A percentile compares a stretch with the other conserved stretches of the same genome.
phyloP scores from a whole-genome alignment of 352 stramenopile genomes.

The Thraustochytrium sp. region DNA sequence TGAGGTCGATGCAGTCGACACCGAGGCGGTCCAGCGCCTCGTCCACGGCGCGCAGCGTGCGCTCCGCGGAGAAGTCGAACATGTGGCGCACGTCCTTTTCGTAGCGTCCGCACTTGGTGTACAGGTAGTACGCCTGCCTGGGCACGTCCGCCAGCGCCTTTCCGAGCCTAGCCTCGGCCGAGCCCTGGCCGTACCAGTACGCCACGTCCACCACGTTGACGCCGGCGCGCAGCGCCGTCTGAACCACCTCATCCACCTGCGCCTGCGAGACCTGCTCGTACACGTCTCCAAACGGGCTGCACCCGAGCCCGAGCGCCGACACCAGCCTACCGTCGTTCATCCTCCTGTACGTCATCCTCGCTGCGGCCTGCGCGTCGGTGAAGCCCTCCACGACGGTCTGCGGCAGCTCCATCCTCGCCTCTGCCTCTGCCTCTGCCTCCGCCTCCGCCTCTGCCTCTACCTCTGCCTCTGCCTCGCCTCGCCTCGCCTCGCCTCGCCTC shows the following conservation, averaged over 20 bases:
- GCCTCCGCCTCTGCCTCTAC: too few species aligned
- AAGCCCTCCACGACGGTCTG: constrained; percentile 7
- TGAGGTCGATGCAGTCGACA: constrained; percentile 62
- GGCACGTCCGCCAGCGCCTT: constrained; percentile 58
- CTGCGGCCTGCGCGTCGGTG: neutral
- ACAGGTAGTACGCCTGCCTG: constrained; percentile 57
- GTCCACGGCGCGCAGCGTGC: constrained; percentile 59
- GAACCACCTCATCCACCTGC: neutral
- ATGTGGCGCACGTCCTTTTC: constrained; percentile 57
- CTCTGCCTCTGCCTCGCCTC: too few species aligned
- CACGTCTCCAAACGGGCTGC: constrained; percentile 19
- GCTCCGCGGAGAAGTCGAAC: constrained; percentile 69
- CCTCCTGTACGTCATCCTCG: neutral
- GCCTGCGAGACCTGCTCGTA: neutral
- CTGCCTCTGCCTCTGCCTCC: neutral
- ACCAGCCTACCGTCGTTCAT: neutral
- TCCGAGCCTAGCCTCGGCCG: constrained; percentile 61
- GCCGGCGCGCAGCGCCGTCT: neutral
- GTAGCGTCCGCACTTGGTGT: constrained; percentile 70
- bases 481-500: too few species aligned
- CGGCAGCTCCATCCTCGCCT: neutral
- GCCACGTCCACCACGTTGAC: constrained; percentile 63
- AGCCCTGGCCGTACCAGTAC: constrained; percentile 69
- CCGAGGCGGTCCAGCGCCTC: constrained; percentile 60
- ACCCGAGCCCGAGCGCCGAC: constrained; percentile 16